Base-by-base conservation (phyloP, 495 filamentous ascomycete species). In the Penicillium atrosanguineum region DNA sequence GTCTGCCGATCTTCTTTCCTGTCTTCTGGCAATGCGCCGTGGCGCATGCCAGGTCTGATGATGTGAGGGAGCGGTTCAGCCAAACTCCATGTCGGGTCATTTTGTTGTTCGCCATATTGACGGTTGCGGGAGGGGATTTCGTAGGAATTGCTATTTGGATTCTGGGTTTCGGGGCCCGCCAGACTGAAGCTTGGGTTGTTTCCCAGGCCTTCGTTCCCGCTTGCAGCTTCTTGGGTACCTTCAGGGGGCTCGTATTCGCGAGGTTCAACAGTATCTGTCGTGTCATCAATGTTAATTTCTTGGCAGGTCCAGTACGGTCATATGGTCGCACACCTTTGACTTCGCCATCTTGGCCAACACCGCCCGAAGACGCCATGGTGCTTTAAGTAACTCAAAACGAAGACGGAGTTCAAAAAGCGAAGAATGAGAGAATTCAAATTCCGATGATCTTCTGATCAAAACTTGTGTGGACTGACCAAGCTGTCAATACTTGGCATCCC, bases 141-240 rank as follows among this genome's bases (percentile, higher is more conserved):
- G 16, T 61, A 46, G 26, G 49, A 31, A 28, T 44, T 48, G 45
- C 38, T 44, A 16, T 48, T 41, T 12, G 50, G 48, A 12, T 58
- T 62, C 9, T 48, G 15, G 0, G 51, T 45, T n/a, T 47, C 51
- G 12, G 44, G 46, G 11, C 48, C 55, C 0, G 59, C 59, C 15
- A 62, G 12, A 34, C 55, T 62, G 31, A 52, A 62, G 16, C 19
- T 42, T 4, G 51, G 55, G 18, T 52, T 50, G 14, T 51, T 52
- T 0, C 59, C 59, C 7, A 52, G 8, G 28, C 39, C 51, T 34
- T 58, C 44, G n/a, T 47, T 41, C 9, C 43, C 59, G 55, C 47
- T 59, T 14, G 36, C 55, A 19, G 45, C 48, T 52, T 62, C 59
- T 42, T 52, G 44, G 12, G 59, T 62, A 9, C 59, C 55, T 7